Conservation (phyloP, 768 basidiomycete genomes). For the Daedaleopsis nitida region DNA sequence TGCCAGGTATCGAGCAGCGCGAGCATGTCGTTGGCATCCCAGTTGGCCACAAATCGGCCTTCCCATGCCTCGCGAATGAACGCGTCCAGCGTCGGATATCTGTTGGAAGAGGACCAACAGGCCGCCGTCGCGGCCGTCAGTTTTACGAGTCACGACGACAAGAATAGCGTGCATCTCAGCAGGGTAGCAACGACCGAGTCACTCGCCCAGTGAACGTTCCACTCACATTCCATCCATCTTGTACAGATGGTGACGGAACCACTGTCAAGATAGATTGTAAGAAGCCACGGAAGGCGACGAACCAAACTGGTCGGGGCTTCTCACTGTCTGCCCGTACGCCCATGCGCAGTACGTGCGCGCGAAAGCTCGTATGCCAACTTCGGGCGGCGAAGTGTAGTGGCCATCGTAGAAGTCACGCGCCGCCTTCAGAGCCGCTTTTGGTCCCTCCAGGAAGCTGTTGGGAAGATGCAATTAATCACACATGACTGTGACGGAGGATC, state of each 20-base stretch:
- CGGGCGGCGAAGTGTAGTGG: constrained; percentile 47
- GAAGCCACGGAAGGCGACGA: not conserved
- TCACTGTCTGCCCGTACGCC: constrained; percentile 54
- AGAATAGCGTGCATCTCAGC: not conserved
- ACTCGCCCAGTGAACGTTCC: not conserved
- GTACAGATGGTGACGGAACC: constrained; percentile 52
- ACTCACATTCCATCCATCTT: constrained; percentile 43
- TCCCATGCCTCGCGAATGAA: constrained; percentile 58
- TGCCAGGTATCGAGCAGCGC: constrained; percentile 53
- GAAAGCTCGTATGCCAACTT: constrained; percentile 53
- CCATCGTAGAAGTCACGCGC: constrained; percentile 55
- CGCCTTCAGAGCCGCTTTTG: constrained; percentile 51
- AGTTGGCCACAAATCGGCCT: constrained; percentile 38
- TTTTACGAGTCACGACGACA: not conserved
- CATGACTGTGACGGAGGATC: constrained; percentile 4
- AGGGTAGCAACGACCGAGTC: not conserved
- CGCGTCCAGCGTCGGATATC: constrained; percentile 47
- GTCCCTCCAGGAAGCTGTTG: constrained; percentile 56
- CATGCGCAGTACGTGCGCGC: constrained; percentile 56
- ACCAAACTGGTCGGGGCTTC: constrained; percentile 12
- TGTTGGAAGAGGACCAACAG: constrained; percentile 15
- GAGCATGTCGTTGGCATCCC: constrained; percentile 61
- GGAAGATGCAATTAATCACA: not conserved
- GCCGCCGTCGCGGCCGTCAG: not conserved
- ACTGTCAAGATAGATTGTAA: constrained; percentile 34